Percentiles rank a stretch among this genome's conserved stretches.
phyloP scores from a whole-genome alignment of 805 yeast species.

The Lachancea sp. region DNA sequence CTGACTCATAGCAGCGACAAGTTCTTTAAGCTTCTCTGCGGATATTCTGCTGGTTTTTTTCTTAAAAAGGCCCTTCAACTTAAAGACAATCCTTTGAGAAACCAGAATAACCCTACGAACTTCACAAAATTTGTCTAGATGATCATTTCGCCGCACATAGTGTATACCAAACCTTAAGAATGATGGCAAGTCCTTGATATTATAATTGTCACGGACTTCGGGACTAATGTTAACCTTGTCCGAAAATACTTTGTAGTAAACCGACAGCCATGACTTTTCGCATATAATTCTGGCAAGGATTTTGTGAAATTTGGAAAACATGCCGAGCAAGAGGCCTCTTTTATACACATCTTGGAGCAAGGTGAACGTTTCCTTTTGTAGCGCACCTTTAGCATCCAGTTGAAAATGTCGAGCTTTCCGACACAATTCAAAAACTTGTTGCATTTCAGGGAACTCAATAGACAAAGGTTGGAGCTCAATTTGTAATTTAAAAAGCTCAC shows the following conservation, averaged over 20 bases:
- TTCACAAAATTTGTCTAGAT: constrained; percentile 17
- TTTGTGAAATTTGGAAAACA: constrained; percentile 13
- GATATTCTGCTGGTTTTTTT: constrained; percentile 13
- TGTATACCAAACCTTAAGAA: constrained; percentile 21
- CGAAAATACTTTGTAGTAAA: constrained; percentile 15
- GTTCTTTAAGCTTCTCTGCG: constrained; percentile 10
- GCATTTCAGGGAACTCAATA: constrained; percentile 15
- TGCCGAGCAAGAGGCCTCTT: constrained; percentile 13
- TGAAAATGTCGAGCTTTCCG: constrained; percentile 8
- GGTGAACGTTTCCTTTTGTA: constrained; percentile 8
- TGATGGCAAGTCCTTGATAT: constrained; percentile 11
- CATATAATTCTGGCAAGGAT: constrained; percentile 11
- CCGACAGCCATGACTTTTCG: constrained; percentile 22
- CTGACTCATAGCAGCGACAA: constrained; percentile 6
- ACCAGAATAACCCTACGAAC: constrained; percentile 16
- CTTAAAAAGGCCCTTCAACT: constrained; percentile 13
- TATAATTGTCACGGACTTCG: constrained; percentile 10
- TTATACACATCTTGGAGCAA: constrained; percentile 10
- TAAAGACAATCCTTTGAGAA: constrained; percentile 14
- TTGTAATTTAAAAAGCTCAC: constrained; percentile 4
- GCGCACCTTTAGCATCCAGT: constrained; percentile 2
- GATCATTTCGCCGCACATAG: constrained; percentile 14
- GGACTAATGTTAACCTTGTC: constrained; percentile 5
- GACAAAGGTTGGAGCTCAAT: constrained; percentile 6
- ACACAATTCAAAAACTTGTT: constrained; percentile 5